phyloP scores from a whole-genome alignment of 306 rosid genomes.

The Herpetospermum pedunculosum region DNA sequence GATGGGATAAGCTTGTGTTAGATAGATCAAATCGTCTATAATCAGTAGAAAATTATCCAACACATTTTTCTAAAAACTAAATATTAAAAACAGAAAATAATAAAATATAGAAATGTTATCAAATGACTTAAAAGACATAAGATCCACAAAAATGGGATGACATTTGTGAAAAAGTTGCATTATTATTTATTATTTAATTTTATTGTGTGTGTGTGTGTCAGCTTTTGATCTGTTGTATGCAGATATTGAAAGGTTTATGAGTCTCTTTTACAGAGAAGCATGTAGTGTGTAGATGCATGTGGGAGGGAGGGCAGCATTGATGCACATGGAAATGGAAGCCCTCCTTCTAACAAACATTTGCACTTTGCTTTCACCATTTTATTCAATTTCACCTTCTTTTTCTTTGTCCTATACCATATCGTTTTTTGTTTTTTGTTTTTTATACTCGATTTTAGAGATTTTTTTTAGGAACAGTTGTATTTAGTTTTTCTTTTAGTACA shows the following conservation, averaged over 20 bases:
- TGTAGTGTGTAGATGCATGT: conserved; percentile 28
- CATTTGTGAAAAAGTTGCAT: neutral
- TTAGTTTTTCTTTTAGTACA: too few species aligned
- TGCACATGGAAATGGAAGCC: conserved; percentile 32
- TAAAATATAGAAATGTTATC: neutral
- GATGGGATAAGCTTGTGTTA: too few species aligned
- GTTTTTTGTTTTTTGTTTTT: neutral
- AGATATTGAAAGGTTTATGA: neutral
- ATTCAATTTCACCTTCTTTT: neutral
- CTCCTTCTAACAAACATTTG: neutral
- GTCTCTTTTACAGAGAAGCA: conserved; percentile 22
- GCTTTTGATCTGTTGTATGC: neutral
- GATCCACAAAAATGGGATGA: neutral
- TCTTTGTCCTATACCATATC: neutral
- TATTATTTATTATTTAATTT: too few species aligned
- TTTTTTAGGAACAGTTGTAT: neutral
- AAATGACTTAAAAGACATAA: neutral
- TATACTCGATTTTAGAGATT: neutral
- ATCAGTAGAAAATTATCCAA: too few species aligned
- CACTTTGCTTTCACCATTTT: neutral
- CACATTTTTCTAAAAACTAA: too few species aligned
- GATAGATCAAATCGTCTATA: too few species aligned
- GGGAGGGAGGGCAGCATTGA: conserved; percentile 16
- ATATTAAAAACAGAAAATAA: neutral
- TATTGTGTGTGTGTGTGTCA: neutral